phyloP scores from a whole-genome alignment of 2,329 filamentous ascomycete species.

The Zasmidium cellare region DNA sequence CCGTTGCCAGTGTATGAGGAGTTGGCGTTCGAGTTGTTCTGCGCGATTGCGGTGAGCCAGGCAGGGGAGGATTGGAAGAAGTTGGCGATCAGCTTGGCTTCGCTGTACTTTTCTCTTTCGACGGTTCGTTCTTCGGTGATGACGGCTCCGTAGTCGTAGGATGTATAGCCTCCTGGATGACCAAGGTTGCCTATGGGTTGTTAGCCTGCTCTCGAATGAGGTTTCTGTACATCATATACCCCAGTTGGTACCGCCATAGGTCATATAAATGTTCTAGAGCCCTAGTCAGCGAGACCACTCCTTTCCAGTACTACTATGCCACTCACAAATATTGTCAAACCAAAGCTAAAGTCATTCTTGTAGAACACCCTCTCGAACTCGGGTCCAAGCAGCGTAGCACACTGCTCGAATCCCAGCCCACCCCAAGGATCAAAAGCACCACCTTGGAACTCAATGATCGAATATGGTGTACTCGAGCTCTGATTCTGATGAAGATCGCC shows the following conservation, averaged over 20 bases:
- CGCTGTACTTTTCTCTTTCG: constrained; percentile 73
- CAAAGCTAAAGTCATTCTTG: constrained; percentile 53
- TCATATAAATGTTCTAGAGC: constrained; percentile 28
- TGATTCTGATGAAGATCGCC: constrained; percentile 56
- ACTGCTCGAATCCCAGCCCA: constrained; percentile 67
- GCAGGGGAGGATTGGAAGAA: constrained; percentile 72
- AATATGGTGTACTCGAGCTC: constrained; percentile 66
- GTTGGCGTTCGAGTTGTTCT: constrained; percentile 47
- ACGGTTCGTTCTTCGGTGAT: constrained; percentile 71
- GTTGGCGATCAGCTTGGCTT: constrained; percentile 73
- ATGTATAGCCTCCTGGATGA: constrained; percentile 60
- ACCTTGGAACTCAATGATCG: constrained; percentile 57
- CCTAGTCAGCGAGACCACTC: not conserved
- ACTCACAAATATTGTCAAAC: constrained; percentile 58
- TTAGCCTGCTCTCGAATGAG: not conserved
- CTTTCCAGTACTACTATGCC: not conserved
- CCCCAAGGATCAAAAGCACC: constrained; percentile 72
- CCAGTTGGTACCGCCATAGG: constrained; percentile 80
- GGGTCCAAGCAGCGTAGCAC: constrained; percentile 65
- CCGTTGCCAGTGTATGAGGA: constrained; percentile 55
- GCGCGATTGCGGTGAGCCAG: constrained; percentile 63
- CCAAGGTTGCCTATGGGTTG: constrained; percentile 61
- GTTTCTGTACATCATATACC: constrained; percentile 33
- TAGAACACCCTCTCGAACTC: constrained; percentile 78
- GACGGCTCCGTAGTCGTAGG: constrained; percentile 61